These are phyloP conservation scores for Fusarium sp. DNA, from an alignment of 2,329 filamentous ascomycete genomes.

Conservation along the genomic window DNA sequence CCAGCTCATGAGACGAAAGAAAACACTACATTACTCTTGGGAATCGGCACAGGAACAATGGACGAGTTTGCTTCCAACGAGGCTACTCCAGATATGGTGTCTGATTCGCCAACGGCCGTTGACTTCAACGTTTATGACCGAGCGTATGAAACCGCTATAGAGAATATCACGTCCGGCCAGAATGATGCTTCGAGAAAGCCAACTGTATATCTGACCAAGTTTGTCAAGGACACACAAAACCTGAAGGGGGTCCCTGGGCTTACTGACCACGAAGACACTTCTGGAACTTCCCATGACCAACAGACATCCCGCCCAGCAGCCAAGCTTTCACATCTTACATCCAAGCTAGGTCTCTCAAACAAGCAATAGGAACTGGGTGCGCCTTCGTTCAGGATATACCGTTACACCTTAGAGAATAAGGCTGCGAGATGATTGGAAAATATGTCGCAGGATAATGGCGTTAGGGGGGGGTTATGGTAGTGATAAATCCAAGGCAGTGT, in stretches of 20 bases:
- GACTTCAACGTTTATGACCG: conserved; percentile 91
- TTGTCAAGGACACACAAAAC: conserved; percentile 58
- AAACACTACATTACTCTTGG: conserved; percentile 73
- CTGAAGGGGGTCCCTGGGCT: conserved; percentile 50
- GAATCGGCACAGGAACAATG: conserved; percentile 75
- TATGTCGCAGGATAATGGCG: neutral
- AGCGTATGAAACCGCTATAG: conserved; percentile 82
- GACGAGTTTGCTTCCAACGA: conserved; percentile 58
- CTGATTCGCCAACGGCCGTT: conserved; percentile 85
- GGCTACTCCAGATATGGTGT: conserved; percentile 66
- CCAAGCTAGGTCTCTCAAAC: conserved; percentile 36
- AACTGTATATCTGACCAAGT: conserved; percentile 61
- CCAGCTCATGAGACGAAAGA: conserved; percentile 70
- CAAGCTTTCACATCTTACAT: conserved; percentile 38
- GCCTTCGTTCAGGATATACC: neutral
- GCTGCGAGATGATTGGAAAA: conserved; percentile 2
- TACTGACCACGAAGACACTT: conserved; percentile 44
- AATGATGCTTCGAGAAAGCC: conserved; percentile 53
- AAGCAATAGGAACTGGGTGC: neutral
- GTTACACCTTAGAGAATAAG: neutral
- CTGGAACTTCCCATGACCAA: conserved; percentile 8
- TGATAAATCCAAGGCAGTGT: neutral
- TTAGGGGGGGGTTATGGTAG: conserved; percentile 3
- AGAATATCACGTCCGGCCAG: conserved; percentile 68
- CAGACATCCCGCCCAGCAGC: conserved; percentile 19